phyloP scores from a whole-genome alignment of 202 grass and related monocot genomes.

The Dendrocalamus latiflorus region DNA sequence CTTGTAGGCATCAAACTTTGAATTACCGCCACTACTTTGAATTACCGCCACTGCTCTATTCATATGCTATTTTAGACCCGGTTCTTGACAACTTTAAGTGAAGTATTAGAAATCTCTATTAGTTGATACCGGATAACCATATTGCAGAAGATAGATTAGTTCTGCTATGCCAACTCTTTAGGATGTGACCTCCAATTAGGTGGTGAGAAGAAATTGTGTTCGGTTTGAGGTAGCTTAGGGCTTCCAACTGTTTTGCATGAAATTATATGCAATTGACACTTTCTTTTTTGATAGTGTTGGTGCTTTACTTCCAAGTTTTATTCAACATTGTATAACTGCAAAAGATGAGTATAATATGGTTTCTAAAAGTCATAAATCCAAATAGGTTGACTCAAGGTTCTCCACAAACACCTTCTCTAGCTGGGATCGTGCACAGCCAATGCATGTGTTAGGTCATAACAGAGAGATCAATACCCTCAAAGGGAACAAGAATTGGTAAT shows the following conservation, averaged over 20 bases:
- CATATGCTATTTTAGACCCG: conserved; percentile 52
- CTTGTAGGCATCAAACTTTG: conserved; percentile 47
- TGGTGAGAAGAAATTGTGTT: conserved; percentile 62
- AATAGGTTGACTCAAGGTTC: conserved; percentile 94
- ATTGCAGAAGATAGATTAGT: conserved; percentile 85
- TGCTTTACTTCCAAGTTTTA: conserved; percentile 18
- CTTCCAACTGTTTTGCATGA: conserved; percentile 69
- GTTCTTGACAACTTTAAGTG: conserved; percentile 60
- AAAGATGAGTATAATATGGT: conserved; percentile 21
- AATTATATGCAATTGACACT: conserved; percentile 36
- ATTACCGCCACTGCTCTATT: conserved; percentile 45
- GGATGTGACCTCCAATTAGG: conserved; percentile 60
- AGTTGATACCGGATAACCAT: conserved; percentile 71
- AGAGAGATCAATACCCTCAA: conserved; percentile 95
- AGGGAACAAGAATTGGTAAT: conserved; percentile 96
- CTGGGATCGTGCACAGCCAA: conserved; percentile 97
- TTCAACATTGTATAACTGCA: conserved; percentile 14
- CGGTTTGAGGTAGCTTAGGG: conserved; percentile 80
- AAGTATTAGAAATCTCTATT: conserved; percentile 57
- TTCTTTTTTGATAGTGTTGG: conserved; percentile 27
- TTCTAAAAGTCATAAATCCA: conserved; percentile 25
- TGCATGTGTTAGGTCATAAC: conserved; percentile 93
- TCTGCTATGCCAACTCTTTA: too few species aligned
- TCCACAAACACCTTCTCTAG: conserved; percentile 97
- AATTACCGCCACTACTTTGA: too few species aligned